Conservation (phyloP, 164 flowering plant species). For the Stephania japonica region DNA sequence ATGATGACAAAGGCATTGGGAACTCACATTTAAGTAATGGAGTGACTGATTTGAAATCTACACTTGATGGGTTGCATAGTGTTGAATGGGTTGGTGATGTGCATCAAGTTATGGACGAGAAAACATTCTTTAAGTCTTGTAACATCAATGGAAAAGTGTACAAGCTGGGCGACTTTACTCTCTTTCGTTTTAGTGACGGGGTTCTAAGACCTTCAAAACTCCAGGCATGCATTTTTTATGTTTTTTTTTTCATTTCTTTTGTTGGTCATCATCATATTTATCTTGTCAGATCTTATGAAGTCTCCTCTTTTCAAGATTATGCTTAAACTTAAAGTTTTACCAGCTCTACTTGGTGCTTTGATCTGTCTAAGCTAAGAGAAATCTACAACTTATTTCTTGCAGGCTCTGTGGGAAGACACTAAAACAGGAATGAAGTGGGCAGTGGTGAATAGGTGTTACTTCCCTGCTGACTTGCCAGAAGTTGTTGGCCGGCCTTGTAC, state of each 20-base stretch:
- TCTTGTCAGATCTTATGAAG: no score
- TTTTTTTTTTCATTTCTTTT: background rate
- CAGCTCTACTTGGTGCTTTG: background rate
- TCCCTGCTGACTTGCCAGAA: conserved; percentile 70
- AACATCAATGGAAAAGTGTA: conserved; percentile 51
- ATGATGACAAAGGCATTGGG: conserved; percentile 26
- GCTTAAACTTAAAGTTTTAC: background rate
- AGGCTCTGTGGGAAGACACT: conserved; percentile 85
- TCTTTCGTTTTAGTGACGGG: conserved; percentile 37
- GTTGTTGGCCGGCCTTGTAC: conserved; percentile 52
- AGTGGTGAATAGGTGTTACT: conserved; percentile 44
- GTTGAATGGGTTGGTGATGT: conserved; percentile 68
- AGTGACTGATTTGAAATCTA: conserved; percentile 18
- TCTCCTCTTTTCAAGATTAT: no score
- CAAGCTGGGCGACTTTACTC: conserved; percentile 63
- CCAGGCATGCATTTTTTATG: conserved; percentile 41
- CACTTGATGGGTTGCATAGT: conserved; percentile 27
- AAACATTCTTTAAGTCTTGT: conserved; percentile 55
- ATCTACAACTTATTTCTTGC: conserved; percentile 19
- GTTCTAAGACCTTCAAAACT: conserved; percentile 56
- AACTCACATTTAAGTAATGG: conserved; percentile 20
- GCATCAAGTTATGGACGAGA: conserved; percentile 44
- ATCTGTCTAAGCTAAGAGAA: background rate
- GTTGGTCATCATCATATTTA: no score
- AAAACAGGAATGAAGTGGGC: conserved; percentile 60